phyloP scores from a whole-genome alignment of 805 yeast species.

The Nakazawaea molendinolei region DNA sequence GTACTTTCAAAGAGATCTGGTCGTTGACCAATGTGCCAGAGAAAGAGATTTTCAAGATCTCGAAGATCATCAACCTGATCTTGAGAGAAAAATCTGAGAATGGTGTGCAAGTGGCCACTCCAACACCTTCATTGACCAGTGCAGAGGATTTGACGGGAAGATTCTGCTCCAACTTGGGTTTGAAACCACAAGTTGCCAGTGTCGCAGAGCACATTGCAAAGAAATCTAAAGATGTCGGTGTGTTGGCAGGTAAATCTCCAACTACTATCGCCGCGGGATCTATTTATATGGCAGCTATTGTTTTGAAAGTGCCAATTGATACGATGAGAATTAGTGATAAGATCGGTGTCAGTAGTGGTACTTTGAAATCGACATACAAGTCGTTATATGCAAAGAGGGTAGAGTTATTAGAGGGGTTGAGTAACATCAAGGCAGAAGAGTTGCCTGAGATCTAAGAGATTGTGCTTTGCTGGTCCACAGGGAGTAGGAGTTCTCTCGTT shows the following conservation, averaged over 20 bases:
- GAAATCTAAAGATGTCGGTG: constrained; percentile 84
- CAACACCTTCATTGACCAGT: constrained; percentile 74
- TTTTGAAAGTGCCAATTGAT: constrained; percentile 72
- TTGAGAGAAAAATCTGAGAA: constrained; percentile 48
- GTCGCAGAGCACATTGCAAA: constrained; percentile 92
- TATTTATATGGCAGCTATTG: constrained; percentile 85
- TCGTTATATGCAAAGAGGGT: constrained; percentile 61
- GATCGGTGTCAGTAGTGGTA: constrained; percentile 95
- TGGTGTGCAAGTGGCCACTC: constrained; percentile 38
- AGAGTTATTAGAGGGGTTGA: constrained; percentile 9
- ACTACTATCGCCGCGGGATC: constrained; percentile 97
- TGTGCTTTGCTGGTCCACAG: too few relatives aligned
- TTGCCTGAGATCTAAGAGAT: constrained; percentile 9
- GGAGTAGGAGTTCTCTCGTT: too few relatives aligned
- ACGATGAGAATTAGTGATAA: constrained; percentile 84
- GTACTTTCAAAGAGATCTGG: constrained; percentile 94
- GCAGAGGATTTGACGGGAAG: constrained; percentile 95
- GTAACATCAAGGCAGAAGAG: constrained; percentile 9
- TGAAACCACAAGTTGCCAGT: constrained; percentile 75
- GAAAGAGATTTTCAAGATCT: constrained; percentile 90
- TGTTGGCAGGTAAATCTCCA: constrained; percentile 93
- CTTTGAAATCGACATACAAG: constrained; percentile 88
- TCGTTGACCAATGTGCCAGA: constrained; percentile 90
- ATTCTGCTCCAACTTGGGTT: constrained; percentile 91
- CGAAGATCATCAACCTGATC: constrained; percentile 66